Evolutionary conservation across 306 rosid species (phyloP).

Genomic region (Lithocarpus polystachyus): DNA sequence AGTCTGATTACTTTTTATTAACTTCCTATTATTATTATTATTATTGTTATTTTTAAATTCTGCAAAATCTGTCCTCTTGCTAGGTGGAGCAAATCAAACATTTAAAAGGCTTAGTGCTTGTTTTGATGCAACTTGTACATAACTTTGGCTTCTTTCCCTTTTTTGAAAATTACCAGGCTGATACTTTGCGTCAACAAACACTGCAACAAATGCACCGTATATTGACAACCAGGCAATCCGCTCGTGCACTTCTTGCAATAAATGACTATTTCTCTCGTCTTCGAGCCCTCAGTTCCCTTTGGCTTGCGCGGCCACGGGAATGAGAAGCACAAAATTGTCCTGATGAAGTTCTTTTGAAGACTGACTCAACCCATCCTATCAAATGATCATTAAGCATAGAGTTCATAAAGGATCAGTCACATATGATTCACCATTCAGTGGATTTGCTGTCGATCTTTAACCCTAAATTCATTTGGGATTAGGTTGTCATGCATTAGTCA

Average conservation of each 20-base stretch:
- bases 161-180: constrained; percentile 51
- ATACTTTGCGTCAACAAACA: constrained; percentile 79
- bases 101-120: too few relatives aligned
- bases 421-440: constrained; percentile 9
- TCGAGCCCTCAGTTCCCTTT: constrained; percentile 81
- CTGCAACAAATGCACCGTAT: constrained; percentile 84
- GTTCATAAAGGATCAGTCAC: constrained; percentile 6
- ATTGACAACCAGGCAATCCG: constrained; percentile 84
- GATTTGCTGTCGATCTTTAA: constrained; percentile 16
- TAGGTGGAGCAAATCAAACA: too few relatives aligned
- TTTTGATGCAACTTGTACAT: too few relatives aligned
- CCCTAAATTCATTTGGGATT: constrained; percentile 14
- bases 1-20: too few relatives aligned
- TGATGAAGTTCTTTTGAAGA: constrained; percentile 8
- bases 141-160: neutral
- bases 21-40: too few relatives aligned
- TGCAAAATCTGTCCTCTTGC: too few relatives aligned
- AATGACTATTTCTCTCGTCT: constrained; percentile 69
- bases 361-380: neutral
- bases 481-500: constrained; percentile 32
- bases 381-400: constrained; percentile 2
- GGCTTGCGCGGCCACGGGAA: constrained; percentile 87
- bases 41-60: too few relatives aligned
- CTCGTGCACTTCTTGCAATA: constrained; percentile 77
- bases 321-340: constrained; percentile 27